Conservation (phyloP, 108 stramenopile genomes). For the Mediolabrus comicus region DNA sequence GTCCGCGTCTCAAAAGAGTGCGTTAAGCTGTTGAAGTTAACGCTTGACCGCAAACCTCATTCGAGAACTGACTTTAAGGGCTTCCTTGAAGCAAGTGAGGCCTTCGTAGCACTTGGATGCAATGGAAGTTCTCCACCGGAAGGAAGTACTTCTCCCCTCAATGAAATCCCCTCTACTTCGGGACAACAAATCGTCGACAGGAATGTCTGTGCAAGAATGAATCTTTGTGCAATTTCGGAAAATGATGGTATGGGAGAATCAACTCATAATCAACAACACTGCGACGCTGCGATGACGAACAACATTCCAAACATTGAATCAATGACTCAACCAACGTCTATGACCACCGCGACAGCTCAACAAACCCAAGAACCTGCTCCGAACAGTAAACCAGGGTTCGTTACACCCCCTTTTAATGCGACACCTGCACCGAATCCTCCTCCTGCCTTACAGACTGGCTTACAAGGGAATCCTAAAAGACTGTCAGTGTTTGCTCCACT, state of each 20-base stretch:
- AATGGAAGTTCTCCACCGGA: constrained; percentile 41
- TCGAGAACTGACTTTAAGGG: constrained; percentile 77
- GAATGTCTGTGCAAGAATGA: constrained; percentile 31
- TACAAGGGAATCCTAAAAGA: constrained; percentile 9
- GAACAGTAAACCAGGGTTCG: constrained; percentile 32
- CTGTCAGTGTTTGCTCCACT: constrained; percentile 48
- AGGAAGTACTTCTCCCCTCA: background rate
- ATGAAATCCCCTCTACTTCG: constrained; percentile 1
- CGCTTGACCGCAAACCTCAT: constrained; percentile 79
- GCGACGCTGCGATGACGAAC: constrained; percentile 45
- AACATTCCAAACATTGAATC: constrained; percentile 47
- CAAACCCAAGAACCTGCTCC: constrained; percentile 9
- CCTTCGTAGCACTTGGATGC: constrained; percentile 84
- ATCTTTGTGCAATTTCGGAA: constrained; percentile 81
- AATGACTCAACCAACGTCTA: constrained; percentile 10
- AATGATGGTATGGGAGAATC: constrained; percentile 49
- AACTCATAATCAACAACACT: constrained; percentile 14
- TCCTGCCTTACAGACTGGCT: constrained; percentile 12
- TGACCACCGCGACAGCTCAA: constrained; percentile 15
- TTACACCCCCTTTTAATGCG: constrained; percentile 44
- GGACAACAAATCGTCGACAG: constrained; percentile 27
- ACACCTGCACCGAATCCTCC: constrained; percentile 25
- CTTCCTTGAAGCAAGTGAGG: constrained; percentile 77
- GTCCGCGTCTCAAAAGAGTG: constrained; percentile 82
- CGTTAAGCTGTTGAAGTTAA: constrained; percentile 70